A percentile compares a stretch with the other conserved stretches of the same genome.
Conservation (phyloP, 176 grass and related monocot genomes). For the Zoysia pacifica region DNA sequence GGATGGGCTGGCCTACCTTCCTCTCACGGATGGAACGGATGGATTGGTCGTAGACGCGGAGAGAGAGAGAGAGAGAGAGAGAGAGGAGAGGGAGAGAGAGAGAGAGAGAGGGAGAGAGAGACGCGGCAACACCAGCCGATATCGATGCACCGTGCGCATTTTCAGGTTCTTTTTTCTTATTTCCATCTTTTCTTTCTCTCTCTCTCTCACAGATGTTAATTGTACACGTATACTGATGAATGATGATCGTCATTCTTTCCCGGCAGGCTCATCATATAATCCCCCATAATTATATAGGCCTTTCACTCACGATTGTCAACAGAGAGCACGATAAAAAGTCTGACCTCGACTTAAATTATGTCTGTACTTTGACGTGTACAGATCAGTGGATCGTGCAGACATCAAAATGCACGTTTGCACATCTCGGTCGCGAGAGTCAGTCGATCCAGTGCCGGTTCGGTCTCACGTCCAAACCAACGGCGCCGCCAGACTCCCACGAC, state of each 20-base stretch:
- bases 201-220: no score
- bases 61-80: not conserved
- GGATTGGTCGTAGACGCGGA: not conserved
- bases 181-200: no score
- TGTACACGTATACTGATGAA: no score
- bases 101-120: no score
- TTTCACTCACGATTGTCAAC: not conserved
- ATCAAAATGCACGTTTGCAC: not conserved
- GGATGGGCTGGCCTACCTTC: conserved; percentile 45
- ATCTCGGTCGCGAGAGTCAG: not conserved
- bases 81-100: not conserved
- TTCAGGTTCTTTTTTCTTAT: no score
- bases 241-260: not conserved
- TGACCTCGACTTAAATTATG: not conserved
- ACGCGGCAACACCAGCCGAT: no score
- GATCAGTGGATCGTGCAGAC: not conserved
- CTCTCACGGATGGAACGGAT: not conserved
- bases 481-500: conserved; percentile 34
- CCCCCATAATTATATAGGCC: not conserved
- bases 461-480: conserved; percentile 40
- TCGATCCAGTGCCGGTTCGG: conserved; percentile 25
- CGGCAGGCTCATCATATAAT: not conserved
- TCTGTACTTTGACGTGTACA: no score
- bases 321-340: not conserved
- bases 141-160: no score